Evolutionary conservation across 148 eudicot genomes (phyloP).

Genomic region (Rhododendron mucronatum): DNA sequence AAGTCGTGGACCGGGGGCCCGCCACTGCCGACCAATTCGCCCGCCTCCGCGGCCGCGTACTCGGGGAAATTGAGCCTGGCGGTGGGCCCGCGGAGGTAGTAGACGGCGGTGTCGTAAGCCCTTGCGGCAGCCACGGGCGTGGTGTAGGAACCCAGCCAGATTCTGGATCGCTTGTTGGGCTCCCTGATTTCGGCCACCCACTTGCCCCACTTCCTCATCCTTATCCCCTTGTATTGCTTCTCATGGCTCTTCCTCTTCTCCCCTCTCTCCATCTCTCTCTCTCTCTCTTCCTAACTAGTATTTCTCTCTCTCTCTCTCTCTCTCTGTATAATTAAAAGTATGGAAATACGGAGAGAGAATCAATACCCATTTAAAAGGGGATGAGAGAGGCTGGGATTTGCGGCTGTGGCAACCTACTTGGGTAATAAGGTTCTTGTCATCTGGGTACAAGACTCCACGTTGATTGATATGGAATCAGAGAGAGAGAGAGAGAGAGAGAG

Average conservation of each 20-base stretch:
- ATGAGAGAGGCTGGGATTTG: background rate
- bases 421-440: background rate
- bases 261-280: slow-evolving; percentile 15
- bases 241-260: slow-evolving; percentile 16
- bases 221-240: slow-evolving; percentile 30
- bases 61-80: slow-evolving; percentile 57
- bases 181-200: slow-evolving; percentile 61
- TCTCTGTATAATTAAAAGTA: background rate
- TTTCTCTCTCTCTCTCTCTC: background rate
- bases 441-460: slow-evolving; percentile 7
- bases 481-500: background rate
- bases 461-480: background rate
- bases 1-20: slow-evolving; percentile 16
- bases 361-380: background rate
- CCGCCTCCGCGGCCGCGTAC: slow-evolving; percentile 12
- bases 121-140: slow-evolving; percentile 61
- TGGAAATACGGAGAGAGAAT: background rate
- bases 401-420: background rate
- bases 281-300: background rate
- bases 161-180: slow-evolving; percentile 50
- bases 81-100: slow-evolving; percentile 43
- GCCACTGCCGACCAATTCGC: background rate
- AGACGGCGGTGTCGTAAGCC: slow-evolving; percentile 59
- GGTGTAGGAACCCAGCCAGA: slow-evolving; percentile 51
- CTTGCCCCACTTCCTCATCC: slow-evolving; percentile 63